Conservation (phyloP, 257 asterid genomes). For the Pogostemon cablin region DNA sequence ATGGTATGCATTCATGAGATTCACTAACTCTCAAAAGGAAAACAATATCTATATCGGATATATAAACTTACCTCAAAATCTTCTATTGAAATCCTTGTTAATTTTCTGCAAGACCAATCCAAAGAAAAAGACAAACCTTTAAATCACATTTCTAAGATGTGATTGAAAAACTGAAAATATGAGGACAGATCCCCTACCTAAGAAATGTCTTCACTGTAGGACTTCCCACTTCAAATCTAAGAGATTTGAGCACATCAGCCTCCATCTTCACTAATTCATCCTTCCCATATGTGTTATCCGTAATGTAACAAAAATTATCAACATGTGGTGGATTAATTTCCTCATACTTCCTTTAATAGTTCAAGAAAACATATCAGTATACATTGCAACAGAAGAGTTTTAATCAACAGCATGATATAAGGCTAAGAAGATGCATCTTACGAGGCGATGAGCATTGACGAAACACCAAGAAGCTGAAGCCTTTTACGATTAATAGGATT, state of each 20-base stretch:
- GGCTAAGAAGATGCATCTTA: constrained; percentile 41
- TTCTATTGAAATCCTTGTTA: constrained; percentile 57
- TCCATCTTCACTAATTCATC: constrained; percentile 88
- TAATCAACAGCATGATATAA: background rate
- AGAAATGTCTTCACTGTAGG: constrained; percentile 82
- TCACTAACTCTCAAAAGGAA: background rate
- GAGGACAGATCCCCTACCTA: constrained; percentile 38
- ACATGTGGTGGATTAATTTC: constrained; percentile 89
- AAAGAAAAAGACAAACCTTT: constrained; percentile 7
- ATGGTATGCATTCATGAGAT: constrained; percentile 30
- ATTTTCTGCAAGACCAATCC: constrained; percentile 49
- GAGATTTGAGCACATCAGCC: constrained; percentile 71
- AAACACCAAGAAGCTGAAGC: constrained; percentile 94
- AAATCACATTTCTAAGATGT: constrained; percentile 17
- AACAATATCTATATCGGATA: background rate
- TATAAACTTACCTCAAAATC: constrained; percentile 50
- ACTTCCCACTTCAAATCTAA: constrained; percentile 82
- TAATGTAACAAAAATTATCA: constrained; percentile 72
- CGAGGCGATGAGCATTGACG: constrained; percentile 99
- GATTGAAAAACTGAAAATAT: background rate
- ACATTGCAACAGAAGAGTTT: background rate
- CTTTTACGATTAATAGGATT: constrained; percentile 51
- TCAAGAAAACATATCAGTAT: constrained; percentile 19
- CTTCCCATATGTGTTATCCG: constrained; percentile 66
- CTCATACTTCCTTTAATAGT: constrained; percentile 69